Evolutionary conservation across 106 monocot genomes (phyloP).

Genomic region (Acanthochlamys bracteata): DNA sequence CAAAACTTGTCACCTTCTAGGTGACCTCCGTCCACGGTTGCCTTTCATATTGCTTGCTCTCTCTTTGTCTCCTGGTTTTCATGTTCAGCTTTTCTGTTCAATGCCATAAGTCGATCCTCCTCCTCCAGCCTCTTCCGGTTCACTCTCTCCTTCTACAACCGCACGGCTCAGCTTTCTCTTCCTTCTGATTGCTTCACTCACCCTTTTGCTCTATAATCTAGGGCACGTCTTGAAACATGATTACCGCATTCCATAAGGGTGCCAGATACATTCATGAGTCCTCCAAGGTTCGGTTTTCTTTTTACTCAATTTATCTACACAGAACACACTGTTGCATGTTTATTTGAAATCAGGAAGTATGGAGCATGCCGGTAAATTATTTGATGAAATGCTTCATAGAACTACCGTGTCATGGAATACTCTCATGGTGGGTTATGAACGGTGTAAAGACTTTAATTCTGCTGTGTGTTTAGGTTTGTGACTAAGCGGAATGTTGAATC

Average conservation of each 20-base stretch:
- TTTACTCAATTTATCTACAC: constrained; percentile 28
- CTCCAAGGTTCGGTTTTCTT: constrained; percentile 21
- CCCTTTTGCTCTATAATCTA: constrained; percentile 48
- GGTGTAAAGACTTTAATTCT: constrained; percentile 14
- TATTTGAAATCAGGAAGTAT: constrained; percentile 32
- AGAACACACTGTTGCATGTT: constrained; percentile 43
- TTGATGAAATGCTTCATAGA: constrained; percentile 44
- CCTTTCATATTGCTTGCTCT: constrained; percentile 31
- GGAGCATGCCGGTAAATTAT: constrained; percentile 25
- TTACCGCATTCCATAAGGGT: constrained; percentile 15
- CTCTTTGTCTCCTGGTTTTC: constrained; percentile 17
- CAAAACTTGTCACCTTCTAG: constrained; percentile 33
- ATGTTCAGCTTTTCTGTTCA: constrained; percentile 16
- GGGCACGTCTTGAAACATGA: constrained; percentile 13
- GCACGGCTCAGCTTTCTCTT: constrained; percentile 23
- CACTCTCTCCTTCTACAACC: constrained; percentile 44
- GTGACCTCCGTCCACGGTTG: constrained; percentile 31
- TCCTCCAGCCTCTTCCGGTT: constrained; percentile 30
- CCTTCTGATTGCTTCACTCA: constrained; percentile 24
- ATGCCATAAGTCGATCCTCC: constrained; percentile 43
- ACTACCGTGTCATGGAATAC: constrained; percentile 58
- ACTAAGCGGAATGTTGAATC: constrained; percentile 42
- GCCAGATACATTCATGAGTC: constrained; percentile 36
- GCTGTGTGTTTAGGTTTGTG: constrained; percentile 29
- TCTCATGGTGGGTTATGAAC: constrained; percentile 30